Evolutionary conservation across 805 yeast species (phyloP).

Genomic region (Dipodascus albidus): DNA sequence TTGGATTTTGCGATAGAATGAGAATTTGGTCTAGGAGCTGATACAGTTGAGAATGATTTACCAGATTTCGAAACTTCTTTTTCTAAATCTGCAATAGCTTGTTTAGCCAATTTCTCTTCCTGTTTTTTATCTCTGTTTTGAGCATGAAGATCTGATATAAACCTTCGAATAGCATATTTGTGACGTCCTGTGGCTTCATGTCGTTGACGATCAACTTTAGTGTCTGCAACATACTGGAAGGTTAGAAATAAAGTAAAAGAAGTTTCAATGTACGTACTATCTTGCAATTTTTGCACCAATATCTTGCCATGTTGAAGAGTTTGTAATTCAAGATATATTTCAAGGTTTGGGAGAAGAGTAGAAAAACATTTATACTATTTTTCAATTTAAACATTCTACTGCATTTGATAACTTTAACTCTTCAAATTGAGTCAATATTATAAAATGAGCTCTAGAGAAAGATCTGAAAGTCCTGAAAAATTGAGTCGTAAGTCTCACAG

Average conservation of each 20-base stretch:
- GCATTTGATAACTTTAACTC: no score
- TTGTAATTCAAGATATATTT: neutral
- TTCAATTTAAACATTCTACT: no score
- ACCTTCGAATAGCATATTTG: constrained; percentile 15
- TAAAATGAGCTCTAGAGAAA: neutral
- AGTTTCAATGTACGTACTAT: constrained; percentile 16
- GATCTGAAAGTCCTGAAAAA: neutral
- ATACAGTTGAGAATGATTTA: constrained; percentile 3
- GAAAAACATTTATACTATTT: neutral
- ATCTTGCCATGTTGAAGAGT: constrained; percentile 19
- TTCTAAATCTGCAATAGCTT: constrained; percentile 9
- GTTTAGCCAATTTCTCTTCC: constrained; percentile 12
- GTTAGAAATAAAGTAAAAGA: constrained; percentile 1
- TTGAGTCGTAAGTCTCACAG: neutral
- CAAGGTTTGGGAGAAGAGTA: neutral
- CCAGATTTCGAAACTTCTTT: constrained; percentile 5
- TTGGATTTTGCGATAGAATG: constrained; percentile 1
- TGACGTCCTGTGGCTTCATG: constrained; percentile 29
- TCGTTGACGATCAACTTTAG: constrained; percentile 22
- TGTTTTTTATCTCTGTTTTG: constrained; percentile 16
- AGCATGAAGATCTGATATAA: constrained; percentile 20
- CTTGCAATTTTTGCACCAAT: constrained; percentile 30
- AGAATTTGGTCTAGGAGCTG: constrained; percentile 4
- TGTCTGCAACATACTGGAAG: constrained; percentile 29
- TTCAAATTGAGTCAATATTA: no score